phyloP scores from a whole-genome alignment of 495 filamentous ascomycete genomes.

The Choiromyces venosus region DNA sequence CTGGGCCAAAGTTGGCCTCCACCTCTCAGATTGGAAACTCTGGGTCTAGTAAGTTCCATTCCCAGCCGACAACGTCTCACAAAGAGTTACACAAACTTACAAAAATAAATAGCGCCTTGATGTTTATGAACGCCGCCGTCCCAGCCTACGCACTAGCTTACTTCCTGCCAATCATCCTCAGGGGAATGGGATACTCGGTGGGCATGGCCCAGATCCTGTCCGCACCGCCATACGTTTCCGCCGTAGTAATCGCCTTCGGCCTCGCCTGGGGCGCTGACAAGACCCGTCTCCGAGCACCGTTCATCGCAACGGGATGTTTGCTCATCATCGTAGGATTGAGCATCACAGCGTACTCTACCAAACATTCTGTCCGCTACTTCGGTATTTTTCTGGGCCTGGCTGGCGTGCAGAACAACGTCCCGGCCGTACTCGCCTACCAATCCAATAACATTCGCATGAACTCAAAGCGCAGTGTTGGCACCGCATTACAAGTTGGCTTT shows the following conservation, averaged over 20 bases:
- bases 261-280: constrained; percentile 53
- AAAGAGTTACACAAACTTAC: constrained; percentile 12
- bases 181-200: constrained; percentile 49
- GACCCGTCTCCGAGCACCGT: constrained; percentile 51
- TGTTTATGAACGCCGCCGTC: constrained; percentile 49
- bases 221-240: constrained; percentile 47
- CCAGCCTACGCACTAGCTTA: constrained; percentile 51
- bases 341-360: constrained; percentile 52
- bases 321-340: constrained; percentile 51
- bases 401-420: constrained; percentile 54
- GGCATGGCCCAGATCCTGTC: constrained; percentile 47
- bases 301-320: constrained; percentile 52
- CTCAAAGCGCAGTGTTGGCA: constrained; percentile 50
- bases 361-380: constrained; percentile 50
- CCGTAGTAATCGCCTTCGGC: constrained; percentile 43
- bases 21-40: constrained; percentile 45
- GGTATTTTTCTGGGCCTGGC: constrained; percentile 56
- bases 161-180: constrained; percentile 53
- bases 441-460: constrained; percentile 62
- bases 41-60: constrained; percentile 42
- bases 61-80: neutral
- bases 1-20: constrained; percentile 38
- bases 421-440: constrained; percentile 55
- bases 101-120: constrained; percentile 43
- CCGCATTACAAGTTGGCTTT: constrained; percentile 46